phyloP scores from a whole-genome alignment of 2,329 filamentous ascomycete genomes.

The Didymella pomorum region DNA sequence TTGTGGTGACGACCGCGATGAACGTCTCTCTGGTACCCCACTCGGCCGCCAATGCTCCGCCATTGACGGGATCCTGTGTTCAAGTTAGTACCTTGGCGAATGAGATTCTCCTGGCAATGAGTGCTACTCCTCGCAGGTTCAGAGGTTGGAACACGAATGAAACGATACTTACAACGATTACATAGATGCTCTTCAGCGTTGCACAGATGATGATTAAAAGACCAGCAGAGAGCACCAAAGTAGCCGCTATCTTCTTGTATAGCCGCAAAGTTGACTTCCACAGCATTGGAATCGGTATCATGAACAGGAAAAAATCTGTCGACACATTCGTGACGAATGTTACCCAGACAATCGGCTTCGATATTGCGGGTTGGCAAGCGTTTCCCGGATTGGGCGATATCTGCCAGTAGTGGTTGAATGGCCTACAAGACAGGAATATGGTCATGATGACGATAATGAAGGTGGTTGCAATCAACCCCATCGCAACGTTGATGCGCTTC shows the following conservation, averaged over 20 bases:
- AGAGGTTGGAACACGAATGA: background rate
- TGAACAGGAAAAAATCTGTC: slow-evolving; percentile 66
- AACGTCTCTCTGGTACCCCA: slow-evolving; percentile 59
- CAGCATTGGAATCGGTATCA: slow-evolving; percentile 65
- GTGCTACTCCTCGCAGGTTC: background rate
- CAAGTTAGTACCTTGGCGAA: background rate
- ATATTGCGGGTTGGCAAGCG: slow-evolving; percentile 21
- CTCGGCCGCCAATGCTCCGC: slow-evolving; percentile 53
- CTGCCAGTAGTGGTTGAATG: slow-evolving; percentile 65
- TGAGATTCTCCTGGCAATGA: background rate
- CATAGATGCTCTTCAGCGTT: slow-evolving; percentile 62
- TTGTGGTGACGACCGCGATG: slow-evolving; percentile 56
- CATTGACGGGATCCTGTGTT: slow-evolving; percentile 47
- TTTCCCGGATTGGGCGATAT: slow-evolving; percentile 65
- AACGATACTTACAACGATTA: slow-evolving; percentile 48
- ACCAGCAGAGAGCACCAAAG: slow-evolving; percentile 64
- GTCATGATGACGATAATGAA: slow-evolving; percentile 61
- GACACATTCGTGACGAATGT: slow-evolving; percentile 58
- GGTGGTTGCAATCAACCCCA: slow-evolving; percentile 57
- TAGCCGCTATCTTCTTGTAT: slow-evolving; percentile 62
- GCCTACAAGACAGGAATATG: slow-evolving; percentile 62
- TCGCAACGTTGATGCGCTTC: slow-evolving; percentile 56
- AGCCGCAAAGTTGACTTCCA: slow-evolving; percentile 60
- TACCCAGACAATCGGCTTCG: slow-evolving; percentile 22
- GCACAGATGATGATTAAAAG: slow-evolving; percentile 65